Base-by-base conservation (phyloP, 202 grass and related monocot genomes). In the Hordeum pubiflorum region DNA sequence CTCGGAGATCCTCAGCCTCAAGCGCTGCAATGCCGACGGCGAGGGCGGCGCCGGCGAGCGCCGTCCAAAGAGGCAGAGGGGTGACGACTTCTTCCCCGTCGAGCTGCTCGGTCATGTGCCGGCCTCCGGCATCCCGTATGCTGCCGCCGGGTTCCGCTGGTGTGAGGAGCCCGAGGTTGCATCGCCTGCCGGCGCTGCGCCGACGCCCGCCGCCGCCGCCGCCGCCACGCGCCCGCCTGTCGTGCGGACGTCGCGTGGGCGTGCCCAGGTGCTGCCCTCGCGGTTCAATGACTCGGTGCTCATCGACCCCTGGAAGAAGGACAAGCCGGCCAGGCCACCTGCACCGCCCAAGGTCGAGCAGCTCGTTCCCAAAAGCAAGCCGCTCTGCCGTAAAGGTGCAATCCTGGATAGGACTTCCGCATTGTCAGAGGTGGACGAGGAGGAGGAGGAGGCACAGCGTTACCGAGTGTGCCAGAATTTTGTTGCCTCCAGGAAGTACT, bases 241-340 rank as follows among this genome's bases (percentile, higher is more conserved):
- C 7, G 86, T 93, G 33, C 86, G 95, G 68, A 93, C 92, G 11
- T 98, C 84, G 75, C 86, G 95, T 32, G 95, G 95, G 3, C 87
- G 92, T 65, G 39, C 90, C 9, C 92, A 83, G 84, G 92, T 92
- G 36, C 74, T 86, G 40, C 95, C 95, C 44, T 98, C 95, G 32
- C 77, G 92, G 76, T 98, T 91, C 82, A 98, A 91, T 48, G 95
- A 98, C 46, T 98, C 95, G 11, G 95, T 98, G 38, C 88, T 98
- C 44, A 81, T 89, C 12, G 92, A 98, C 82, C 92, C 95, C 29
- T 91, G 82, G 86, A 98, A 93, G 90, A 94, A 89, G 82, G 95
- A 98, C 64, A 98, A 94, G 72, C 90, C 85, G 11, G 81, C 21
- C 12, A 92, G 91, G 81, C 82, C 79, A 24, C 76, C 82, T 38